phyloP scores from a whole-genome alignment of 495 filamentous ascomycete genomes.

The Podospora tetraspora region DNA sequence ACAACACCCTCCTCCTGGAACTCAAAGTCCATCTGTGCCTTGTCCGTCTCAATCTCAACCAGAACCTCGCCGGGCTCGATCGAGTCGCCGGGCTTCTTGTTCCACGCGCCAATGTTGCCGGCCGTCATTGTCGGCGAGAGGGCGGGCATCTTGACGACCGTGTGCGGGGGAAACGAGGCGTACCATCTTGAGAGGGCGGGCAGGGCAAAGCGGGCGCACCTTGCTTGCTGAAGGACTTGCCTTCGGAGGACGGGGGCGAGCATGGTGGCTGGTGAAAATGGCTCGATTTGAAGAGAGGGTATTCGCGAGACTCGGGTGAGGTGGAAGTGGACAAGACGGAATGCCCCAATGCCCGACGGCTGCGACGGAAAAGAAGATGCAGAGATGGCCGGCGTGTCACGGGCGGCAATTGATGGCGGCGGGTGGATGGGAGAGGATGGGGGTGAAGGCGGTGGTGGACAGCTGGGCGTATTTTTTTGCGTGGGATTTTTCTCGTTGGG shows the following conservation, averaged over 20 bases:
- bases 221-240: conserved; percentile 46
- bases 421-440: conserved; percentile 6
- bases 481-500: conserved; percentile 31
- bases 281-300: conserved; percentile 19
- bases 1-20: conserved; percentile 97
- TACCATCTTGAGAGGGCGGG: conserved; percentile 52
- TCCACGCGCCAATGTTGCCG: conserved; percentile 96
- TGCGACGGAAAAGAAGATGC: conserved; percentile 1
- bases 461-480: conserved; percentile 30
- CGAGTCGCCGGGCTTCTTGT: conserved; percentile 89
- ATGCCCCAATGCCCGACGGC: conserved; percentile 20
- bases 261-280: conserved; percentile 42
- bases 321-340: conserved; percentile 20
- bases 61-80: conserved; percentile 93
- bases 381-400: conserved; percentile 1
- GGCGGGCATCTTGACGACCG: conserved; percentile 94
- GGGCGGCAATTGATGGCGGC: conserved; percentile 26
- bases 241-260: conserved; percentile 50
- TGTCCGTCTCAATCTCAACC: conserved; percentile 99
- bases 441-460: conserved; percentile 22
- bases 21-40: conserved; percentile 99
- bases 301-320: conserved; percentile 15
- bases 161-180: conserved; percentile 80
- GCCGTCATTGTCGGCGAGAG: conserved; percentile 96
- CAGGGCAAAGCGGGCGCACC: conserved; percentile 38